Base-by-base conservation (phyloP, 2,329 filamentous ascomycete genomes). In the Epicoccum nigrum region DNA sequence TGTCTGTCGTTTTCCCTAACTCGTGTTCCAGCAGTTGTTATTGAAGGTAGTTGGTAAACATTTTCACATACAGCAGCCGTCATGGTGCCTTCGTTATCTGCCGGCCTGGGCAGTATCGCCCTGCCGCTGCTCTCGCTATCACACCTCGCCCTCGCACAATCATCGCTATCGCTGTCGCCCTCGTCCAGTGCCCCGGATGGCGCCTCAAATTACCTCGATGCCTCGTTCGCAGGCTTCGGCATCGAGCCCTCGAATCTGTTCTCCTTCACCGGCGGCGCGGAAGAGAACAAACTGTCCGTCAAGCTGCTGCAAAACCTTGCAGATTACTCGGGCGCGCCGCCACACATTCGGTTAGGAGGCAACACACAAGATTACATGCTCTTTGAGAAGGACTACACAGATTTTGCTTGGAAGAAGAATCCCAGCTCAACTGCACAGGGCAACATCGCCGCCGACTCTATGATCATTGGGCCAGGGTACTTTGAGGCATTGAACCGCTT, bases 211-310 rank as follows among this genome's bases (percentile, higher is more conserved):
- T 63, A 67, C 27, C 55, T 81, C 49, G 67, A 74, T 59, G 72
- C 75, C 7, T 77, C 76, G 1, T 81, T 76, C 58, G 78, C 77
- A 8, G 78, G 78, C 49, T 79, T 81, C 51, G 79, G 79, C 35
- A 81, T 81, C 55, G 79, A 82, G 68, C 75, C 79, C 20, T 80
- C 78, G 16, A 81, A 81, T 54, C 70, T 82, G 7, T 81, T 78
- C 65, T 78, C 78, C 42, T 82, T 79, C 63, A 79, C 77, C 11
- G 79, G 79, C 47, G 63, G 63, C 27, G 70, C 69, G 16, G 50
- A 66, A 5, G 57, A 76, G 15, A 82, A 82, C 59, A 35, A 65
- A 8, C 62, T 81, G 23, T 76, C 77, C 13, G 60, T 78, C n/a
- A 78, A 79, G 55, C 69, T 81, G 21, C 63, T 82, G 12, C 68